Conservation (phyloP, 768 basidiomycete species). For the Lactarius akahatsu region DNA sequence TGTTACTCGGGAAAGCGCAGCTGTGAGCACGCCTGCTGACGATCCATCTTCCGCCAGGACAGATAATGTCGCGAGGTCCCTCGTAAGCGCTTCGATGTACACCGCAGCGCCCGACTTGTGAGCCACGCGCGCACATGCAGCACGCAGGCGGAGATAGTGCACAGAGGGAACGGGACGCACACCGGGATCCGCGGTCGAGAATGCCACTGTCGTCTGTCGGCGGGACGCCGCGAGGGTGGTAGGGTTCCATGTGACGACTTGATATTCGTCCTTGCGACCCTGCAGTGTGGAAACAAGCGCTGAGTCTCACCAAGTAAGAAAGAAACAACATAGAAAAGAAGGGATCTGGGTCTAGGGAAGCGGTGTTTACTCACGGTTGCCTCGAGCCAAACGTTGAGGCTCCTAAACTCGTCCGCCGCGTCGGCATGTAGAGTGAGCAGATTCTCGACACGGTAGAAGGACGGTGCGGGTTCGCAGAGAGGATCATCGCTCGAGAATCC, state of each 20-base stretch:
- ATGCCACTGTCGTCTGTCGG: constrained; percentile 31
- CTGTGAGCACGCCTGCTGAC: constrained; percentile 20
- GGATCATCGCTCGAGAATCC: constrained; percentile 17
- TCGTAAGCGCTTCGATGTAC: constrained; percentile 36
- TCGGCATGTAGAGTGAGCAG: constrained; percentile 15
- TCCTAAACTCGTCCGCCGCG: constrained; percentile 32
- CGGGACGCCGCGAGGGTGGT: constrained; percentile 5
- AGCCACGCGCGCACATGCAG: constrained; percentile 42
- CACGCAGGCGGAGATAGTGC: constrained; percentile 39
- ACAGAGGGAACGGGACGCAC: constrained; percentile 37
- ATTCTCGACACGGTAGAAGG: constrained; percentile 21
- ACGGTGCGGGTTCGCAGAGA: constrained; percentile 8
- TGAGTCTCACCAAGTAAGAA: not conserved
- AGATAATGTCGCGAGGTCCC: constrained; percentile 28
- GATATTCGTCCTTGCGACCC: constrained; percentile 8
- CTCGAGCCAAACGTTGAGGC: constrained; percentile 37
- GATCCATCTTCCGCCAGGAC: constrained; percentile 25
- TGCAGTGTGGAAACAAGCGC: no score
- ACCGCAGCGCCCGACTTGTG: constrained; percentile 42
- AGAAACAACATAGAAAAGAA: not conserved
- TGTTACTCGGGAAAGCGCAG: constrained; percentile 12
- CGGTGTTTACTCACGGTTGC: constrained; percentile 32
- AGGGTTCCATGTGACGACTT: constrained; percentile 19
- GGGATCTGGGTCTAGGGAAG: not conserved
- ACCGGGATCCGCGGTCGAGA: constrained; percentile 33